Base-by-base conservation (phyloP, 2,329 filamentous ascomycete genomes). In the Fusarium sp. region DNA sequence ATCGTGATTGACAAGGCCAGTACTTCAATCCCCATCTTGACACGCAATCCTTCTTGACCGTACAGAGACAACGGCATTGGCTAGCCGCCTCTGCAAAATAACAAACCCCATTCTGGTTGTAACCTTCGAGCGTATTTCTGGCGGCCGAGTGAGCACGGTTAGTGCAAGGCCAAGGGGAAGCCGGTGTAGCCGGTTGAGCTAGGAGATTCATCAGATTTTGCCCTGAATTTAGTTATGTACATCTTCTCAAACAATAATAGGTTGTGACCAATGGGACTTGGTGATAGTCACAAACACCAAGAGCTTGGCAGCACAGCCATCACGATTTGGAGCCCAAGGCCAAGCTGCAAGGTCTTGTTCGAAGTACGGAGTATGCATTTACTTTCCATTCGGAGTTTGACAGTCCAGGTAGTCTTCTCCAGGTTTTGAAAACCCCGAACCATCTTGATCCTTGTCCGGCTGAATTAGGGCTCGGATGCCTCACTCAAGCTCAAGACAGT, bases 121-220 rank as follows among this genome's bases (percentile, higher is more conserved):
- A 67, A 63, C 70, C 33, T 33, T 72, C 52, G 33, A 55, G 35
- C 22, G 47, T 44, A 41, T 42, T 48, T 52, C 55, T 74, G 58
- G 71, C 63, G 66, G 71, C 67, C 72, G 67, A 74, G 66, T 74
- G 71, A 72, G 71, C 67, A 72, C 58, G 71, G 45, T 64, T 57
- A 59, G 70, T 64, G 66, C 58, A 72, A 55, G 58, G 45, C 54
- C 57, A 64, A 74, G 71, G 58, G 59, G 60, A 63, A 69, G 72
- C 63, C 68, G 72, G 60, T 45, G 63, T 61, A 69, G 63, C 72
- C 72, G 67, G 71, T 62, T 39, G 61, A 55, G 57, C 47, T 48
- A 33, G 39, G 31, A 47, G 31, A 26, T 60, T 26, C 55, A 69
- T 58, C 28, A 47, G 60, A 72, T 55, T 69, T 54, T 71, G 55